phyloP scores from a whole-genome alignment of 2,329 filamentous ascomycete species.

The Hymenotorrendiella dingleyae region DNA sequence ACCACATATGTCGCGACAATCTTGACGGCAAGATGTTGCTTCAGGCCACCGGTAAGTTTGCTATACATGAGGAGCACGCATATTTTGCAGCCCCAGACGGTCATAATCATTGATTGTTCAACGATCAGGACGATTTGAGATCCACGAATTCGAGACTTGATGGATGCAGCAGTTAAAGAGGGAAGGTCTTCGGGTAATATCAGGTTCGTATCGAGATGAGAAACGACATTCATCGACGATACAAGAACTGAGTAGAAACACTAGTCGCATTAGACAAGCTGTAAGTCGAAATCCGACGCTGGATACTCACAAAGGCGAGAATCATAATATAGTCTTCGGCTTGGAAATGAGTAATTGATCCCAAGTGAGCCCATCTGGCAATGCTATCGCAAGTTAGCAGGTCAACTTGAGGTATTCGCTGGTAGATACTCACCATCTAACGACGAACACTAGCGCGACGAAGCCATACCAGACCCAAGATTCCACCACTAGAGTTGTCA shows the following conservation, averaged over 20 bases:
- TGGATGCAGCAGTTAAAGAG: conserved; percentile 37
- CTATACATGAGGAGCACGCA: conserved; percentile 53
- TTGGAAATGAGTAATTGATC: conserved; percentile 45
- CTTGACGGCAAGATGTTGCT: conserved; percentile 43
- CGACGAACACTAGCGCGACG: conserved; percentile 23
- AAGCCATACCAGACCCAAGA: conserved; percentile 43
- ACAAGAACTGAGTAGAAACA: conserved; percentile 48
- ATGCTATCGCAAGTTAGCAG: conserved; percentile 21
- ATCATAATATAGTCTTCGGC: conserved; percentile 52
- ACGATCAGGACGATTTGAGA: conserved; percentile 59
- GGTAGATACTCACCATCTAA: conserved; percentile 33
- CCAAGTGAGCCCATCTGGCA: conserved; percentile 36
- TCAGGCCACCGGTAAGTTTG: conserved; percentile 46
- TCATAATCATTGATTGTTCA: conserved; percentile 56
- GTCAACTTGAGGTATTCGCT: not conserved
- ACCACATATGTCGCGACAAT: conserved; percentile 42
- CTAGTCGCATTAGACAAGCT: no score
- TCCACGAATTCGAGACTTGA: conserved; percentile 33
- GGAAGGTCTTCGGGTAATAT: conserved; percentile 43
- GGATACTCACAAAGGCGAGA: conserved; percentile 40
- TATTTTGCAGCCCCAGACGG: conserved; percentile 50
- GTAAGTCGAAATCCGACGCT: not conserved
- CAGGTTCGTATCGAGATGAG: conserved; percentile 52
- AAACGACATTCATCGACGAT: conserved; percentile 48
- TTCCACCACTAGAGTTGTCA: no score